Base-by-base conservation (phyloP, 2,329 filamentous ascomycete genomes). In the Aspergillus ochraceoroseus region DNA sequence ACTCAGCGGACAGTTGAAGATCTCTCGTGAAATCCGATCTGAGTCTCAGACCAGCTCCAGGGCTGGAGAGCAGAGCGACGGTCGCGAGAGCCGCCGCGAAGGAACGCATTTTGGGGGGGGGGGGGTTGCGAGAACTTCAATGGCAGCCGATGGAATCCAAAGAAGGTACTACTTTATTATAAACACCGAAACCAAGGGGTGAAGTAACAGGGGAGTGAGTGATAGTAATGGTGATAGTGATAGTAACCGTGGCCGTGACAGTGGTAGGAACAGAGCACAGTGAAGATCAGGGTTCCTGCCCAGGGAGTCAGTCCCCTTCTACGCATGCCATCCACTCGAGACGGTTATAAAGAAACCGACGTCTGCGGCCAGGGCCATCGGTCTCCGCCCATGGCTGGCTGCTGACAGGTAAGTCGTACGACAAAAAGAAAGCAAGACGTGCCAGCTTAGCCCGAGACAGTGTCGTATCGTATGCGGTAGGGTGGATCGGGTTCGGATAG, bases 1-100 rank as follows among this genome's bases (percentile, higher is more conserved):
- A 32, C 25, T 50, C 36, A 6, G 53, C 49, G 2, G 50, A 41
- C 6, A 55, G 40, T 29, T 47, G 48, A 7, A 57, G 15, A 14
- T 55, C 44, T 27, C 34, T 47, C 23, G 37, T 36, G 8, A 46
- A 43, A 7, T 36, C 39, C 20, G 46, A 44, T 15, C 38, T 44
- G 29, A 41, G 31, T 2, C 52, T 41, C 23, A 52, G 32, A 7
- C 51, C 41, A 32, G 45, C 26, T 17, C 38, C 45, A 37, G 43
- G 32, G n/a, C 38, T 18, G 12, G 39, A 20, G n/a, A 56, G 15
- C 11, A 40, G n/a, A 26, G 14, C 41, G 8, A 44, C 26, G 5
- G 34, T 22, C 13, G 26, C 13, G 29, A 34, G 9, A 7, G 22
- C 22, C 7, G 37, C 20, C 14, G 11, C 35, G 8, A 12, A 9